These are phyloP conservation scores for Sphagnum contortum DNA, from an alignment of 225 moss, liverwort and hornwort genomes.

Conservation along the genomic window DNA sequence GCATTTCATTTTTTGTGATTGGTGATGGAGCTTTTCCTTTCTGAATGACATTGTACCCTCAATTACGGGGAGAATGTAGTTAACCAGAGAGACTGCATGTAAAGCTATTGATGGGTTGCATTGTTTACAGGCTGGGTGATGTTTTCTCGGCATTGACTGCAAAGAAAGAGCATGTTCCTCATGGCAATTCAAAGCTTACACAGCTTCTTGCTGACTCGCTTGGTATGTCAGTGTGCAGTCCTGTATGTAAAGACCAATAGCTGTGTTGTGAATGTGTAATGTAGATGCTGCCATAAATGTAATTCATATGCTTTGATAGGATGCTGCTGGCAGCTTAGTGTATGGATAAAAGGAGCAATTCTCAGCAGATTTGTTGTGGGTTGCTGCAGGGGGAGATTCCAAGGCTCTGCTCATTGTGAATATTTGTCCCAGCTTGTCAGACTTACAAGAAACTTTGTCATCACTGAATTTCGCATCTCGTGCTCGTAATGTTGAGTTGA, in stretches of 20 bases:
- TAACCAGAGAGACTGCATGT: no score
- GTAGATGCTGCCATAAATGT: no score
- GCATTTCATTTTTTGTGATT: no score
- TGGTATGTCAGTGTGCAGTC: slow-evolving; percentile 18
- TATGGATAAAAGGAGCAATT: no score
- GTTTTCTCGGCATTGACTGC: slow-evolving; percentile 67
- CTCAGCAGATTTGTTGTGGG: no score
- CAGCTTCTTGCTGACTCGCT: slow-evolving; percentile 85
- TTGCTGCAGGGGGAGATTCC: slow-evolving; percentile 60
- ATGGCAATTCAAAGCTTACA: slow-evolving; percentile 75
- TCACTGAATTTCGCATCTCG: slow-evolving; percentile 67
- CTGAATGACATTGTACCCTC: no score
- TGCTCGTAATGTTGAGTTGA: slow-evolving; percentile 57
- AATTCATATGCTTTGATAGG: no score
- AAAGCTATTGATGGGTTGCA: background rate
- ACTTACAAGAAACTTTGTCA: slow-evolving; percentile 74
- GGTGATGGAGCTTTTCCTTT: background rate
- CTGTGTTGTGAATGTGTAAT: no score
- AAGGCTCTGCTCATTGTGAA: slow-evolving; percentile 81
- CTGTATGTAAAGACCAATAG: no score
- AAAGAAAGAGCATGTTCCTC: slow-evolving; percentile 77
- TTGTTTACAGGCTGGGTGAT: slow-evolving; percentile 63
- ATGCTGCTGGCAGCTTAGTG: no score
- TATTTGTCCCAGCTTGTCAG: slow-evolving; percentile 56
- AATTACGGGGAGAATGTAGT: no score